Percentiles rank a stretch among this genome's conserved stretches.
phyloP scores from a whole-genome alignment of 169 alveolate species.

The Eimeria sp. region DNA sequence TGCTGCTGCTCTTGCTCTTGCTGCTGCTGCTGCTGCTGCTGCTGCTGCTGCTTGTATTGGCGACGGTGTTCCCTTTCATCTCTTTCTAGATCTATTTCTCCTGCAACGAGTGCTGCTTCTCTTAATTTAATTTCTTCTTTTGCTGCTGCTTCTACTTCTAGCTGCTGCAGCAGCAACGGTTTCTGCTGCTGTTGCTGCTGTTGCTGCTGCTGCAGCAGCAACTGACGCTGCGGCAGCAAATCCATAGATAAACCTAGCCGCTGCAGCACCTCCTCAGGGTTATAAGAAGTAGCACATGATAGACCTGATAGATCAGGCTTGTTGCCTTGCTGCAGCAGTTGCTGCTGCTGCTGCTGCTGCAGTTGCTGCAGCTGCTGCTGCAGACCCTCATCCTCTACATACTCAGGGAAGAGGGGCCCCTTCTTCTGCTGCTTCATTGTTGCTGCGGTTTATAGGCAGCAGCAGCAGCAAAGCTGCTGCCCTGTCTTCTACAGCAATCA shows the following conservation, averaged over 20 bases:
- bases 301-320: neutral
- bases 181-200: conserved; percentile 53
- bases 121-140: neutral
- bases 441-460: neutral
- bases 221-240: conserved; percentile 21
- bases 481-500: neutral
- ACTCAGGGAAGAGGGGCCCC: conserved; percentile 13
- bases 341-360: conserved; percentile 25
- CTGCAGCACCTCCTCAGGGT: conserved; percentile 27
- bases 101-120: conserved; percentile 43
- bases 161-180: conserved; percentile 43
- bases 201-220: conserved; percentile 49
- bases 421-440: conserved; percentile 2
- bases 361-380: conserved; percentile 9
- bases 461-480: neutral
- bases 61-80: conserved; percentile 75
- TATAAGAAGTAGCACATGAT: conserved; percentile 31
- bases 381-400: conserved; percentile 1
- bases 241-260: conserved; percentile 18
- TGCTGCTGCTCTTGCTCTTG: conserved; percentile 32
- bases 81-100: conserved; percentile 44
- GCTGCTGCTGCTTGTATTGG: conserved; percentile 48
- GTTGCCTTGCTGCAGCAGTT: neutral
- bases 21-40: conserved; percentile 67
- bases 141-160: conserved; percentile 44